Base-by-base conservation (phyloP, 495 filamentous ascomycete genomes). In the Amorphotheca resinae region DNA sequence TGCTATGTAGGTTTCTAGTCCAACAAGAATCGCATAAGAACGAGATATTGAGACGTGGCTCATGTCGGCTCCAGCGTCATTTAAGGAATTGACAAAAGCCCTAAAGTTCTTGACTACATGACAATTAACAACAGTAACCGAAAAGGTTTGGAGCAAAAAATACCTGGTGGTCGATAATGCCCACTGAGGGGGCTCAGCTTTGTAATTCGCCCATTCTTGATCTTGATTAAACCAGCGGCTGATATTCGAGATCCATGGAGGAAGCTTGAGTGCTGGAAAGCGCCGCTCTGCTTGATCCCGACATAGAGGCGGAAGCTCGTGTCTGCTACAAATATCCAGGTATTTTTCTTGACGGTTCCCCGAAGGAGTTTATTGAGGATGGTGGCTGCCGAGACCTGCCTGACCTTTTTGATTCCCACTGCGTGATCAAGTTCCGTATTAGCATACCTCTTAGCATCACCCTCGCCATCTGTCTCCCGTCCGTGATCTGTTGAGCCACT, bases 271-370 rank as follows among this genome's bases (percentile, higher is more conserved):
- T 95, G 88, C 53, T 95, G 88, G 55, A 95, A 95, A 6, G 82
- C 74, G 21, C 88, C 88, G 21, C 74, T 76, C 56, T 84, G 78
- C 52, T 95, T 95, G 60, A 95, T 91, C 4, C 54, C 87, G 28
- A 94, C 74, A 63, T 95, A 94, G 0, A 95, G 66, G 6, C 88
- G 76, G 52, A 85, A 89, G 1, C 76, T 81, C 0, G 84, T 89
- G 61, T 95, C 87, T 23, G 80, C 79, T 16, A 84, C 87, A 53
- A 93, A 95, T 31, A 95, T 88, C 87, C 87, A 95, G 22, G 80
- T 88, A 52, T 82, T 83, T 48, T 79, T 84, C 52, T 74, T 74
- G 5, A 81, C 74, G 1, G 77, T 72, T 36, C 77, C 79, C 26
- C 81, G 73, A 2, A 87, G 69, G 9, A 88, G 63, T 42, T 77